phyloP scores from a whole-genome alignment of 768 basidiomycete genomes.

The Podaxis sp. region DNA sequence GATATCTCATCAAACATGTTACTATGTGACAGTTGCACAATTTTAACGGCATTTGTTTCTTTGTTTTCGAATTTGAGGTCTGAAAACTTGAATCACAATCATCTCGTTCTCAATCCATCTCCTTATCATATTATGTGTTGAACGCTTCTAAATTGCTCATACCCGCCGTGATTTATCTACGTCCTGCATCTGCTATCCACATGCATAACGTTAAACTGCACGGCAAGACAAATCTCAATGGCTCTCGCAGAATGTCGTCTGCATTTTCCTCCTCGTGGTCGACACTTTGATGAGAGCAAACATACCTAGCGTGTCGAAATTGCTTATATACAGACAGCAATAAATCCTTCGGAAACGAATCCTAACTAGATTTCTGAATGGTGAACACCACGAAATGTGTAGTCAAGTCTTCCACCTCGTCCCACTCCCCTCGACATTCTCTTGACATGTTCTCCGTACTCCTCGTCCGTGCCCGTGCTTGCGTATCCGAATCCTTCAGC shows the following conservation, averaged over 20 bases:
- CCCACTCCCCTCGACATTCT: too few relatives aligned
- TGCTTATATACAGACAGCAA: background rate
- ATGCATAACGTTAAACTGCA: constrained; percentile 20
- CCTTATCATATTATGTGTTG: background rate
- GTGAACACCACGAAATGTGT: too few relatives aligned
- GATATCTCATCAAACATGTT: background rate
- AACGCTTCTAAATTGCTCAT: background rate
- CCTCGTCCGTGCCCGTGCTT: too few relatives aligned
- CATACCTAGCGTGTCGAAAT: background rate
- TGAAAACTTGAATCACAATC: background rate
- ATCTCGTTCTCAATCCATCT: background rate
- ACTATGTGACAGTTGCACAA: background rate
- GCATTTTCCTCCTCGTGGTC: background rate
- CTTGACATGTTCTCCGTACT: too few relatives aligned
- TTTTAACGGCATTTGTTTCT: background rate
- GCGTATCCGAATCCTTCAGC: too few relatives aligned
- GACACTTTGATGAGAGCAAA: constrained; percentile 18
- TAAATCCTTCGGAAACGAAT: background rate
- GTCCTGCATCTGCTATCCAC: constrained; percentile 15
- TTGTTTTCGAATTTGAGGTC: background rate
- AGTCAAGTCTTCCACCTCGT: too few relatives aligned
- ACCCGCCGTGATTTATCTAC: constrained; percentile 22
- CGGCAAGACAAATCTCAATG: constrained; percentile 14
- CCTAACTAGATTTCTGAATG: too few relatives aligned
- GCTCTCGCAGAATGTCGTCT: constrained; percentile 19